Base-by-base conservation (phyloP, 2,329 filamentous ascomycete species). In the Penicillium janthinellum region DNA sequence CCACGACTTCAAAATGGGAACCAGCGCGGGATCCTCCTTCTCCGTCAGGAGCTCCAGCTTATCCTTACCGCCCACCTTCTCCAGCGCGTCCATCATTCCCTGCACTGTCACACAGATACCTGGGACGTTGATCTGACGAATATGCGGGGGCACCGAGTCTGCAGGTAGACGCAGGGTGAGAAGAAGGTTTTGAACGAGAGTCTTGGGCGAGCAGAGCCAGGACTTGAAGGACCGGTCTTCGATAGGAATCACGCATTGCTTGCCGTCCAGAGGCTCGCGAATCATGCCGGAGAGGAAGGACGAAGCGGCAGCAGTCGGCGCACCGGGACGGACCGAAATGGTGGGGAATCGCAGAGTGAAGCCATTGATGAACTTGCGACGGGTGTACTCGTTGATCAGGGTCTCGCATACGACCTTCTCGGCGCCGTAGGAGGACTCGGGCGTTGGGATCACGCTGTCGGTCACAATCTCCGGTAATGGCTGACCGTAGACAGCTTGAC, bases 231-330 rank as follows among this genome's bases (percentile, higher is more conserved):
- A 64, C 3, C 84, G 75, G 38, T 78, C 70, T 37, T 86, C 70
- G 8, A 86, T 83, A 2, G 77, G 77, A 58, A 87, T 80, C 0
- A 84, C 71, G 59, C 82, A 85, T 64, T 80, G 77, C 53, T 80
- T 71, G 3, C 85, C 85, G 39, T 82, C 77, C 67, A 89, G 78
- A 0, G 86, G 86, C 74, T 89, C 86, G 22, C 86, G 80, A 56
- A 88, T 85, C 73, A 89, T 88, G 12, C 86, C 86, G 0, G 71
- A 86, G 10, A 88, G 77, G 66, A 88, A 89, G 0, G 84, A 85
- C 1, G 83, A 86, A n/a, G 86, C 86, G 0, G 86, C 86, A 0
- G 81, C 82, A 4, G 84, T 85, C 0, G 86, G 86, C 17, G 78
- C 78, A 1, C 86, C 86, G 0, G 86, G 84, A 0, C 86, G 81